Percentiles rank a stretch among this genome's conserved stretches.
These are phyloP conservation scores for Trichoderma hamatum DNA, from an alignment of 2,329 filamentous ascomycete genomes.

Conservation along the genomic window DNA sequence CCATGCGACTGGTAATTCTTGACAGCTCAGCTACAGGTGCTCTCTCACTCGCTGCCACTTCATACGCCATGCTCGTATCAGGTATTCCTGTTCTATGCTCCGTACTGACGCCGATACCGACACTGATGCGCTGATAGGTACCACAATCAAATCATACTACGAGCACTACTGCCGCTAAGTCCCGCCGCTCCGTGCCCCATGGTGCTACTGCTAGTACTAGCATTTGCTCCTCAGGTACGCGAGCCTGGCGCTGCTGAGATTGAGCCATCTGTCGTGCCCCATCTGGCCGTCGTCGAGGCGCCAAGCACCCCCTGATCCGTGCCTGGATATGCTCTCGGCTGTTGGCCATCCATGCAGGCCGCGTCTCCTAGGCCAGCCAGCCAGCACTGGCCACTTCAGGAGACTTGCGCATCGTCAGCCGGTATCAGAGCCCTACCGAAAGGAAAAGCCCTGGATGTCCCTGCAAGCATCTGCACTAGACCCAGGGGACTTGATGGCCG, in stretches of 20 bases:
- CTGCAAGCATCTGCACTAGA: constrained; percentile 14
- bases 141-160: background rate
- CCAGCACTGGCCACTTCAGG: constrained; percentile 24
- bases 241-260: constrained; percentile 21
- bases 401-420: constrained; percentile 19
- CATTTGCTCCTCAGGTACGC: background rate
- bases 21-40: background rate
- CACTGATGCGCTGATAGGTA: background rate
- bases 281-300: constrained; percentile 13
- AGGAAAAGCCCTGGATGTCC: background rate
- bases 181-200: constrained; percentile 2
- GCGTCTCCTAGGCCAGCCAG: constrained; percentile 2
- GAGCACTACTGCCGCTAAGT: background rate
- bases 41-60: background rate
- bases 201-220: background rate
- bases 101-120: background rate
- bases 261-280: constrained; percentile 20
- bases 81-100: background rate
- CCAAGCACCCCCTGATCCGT: constrained; percentile 15
- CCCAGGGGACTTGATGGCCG: constrained; percentile 18
- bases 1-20: background rate
- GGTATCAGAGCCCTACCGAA: background rate
- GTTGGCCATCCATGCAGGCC: constrained; percentile 17
- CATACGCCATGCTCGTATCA: background rate
- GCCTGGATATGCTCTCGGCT: background rate